phyloP scores from a whole-genome alignment of 2,329 filamentous ascomycete species.

The Ophiostoma quercus region DNA sequence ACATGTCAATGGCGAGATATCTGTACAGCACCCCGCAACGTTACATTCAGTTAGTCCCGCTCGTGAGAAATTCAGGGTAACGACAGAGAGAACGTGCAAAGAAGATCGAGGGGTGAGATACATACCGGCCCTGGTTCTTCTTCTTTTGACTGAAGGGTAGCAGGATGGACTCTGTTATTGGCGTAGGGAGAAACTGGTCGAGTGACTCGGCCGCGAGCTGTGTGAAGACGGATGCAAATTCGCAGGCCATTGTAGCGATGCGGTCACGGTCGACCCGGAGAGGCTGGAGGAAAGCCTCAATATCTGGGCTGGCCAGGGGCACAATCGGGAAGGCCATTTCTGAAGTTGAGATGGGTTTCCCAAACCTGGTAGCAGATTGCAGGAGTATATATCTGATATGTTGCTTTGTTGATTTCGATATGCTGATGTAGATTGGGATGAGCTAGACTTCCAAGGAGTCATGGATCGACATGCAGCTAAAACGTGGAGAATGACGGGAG shows the following conservation, averaged over 20 bases:
- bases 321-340: background rate
- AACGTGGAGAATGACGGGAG: background rate
- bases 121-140: slow-evolving; percentile 46
- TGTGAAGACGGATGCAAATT: slow-evolving; percentile 45
- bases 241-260: slow-evolving; percentile 44
- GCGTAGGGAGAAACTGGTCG: slow-evolving; percentile 56
- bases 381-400: background rate
- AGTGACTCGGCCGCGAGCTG: slow-evolving; percentile 48
- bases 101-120: slow-evolving; percentile 21
- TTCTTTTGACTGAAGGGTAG: slow-evolving; percentile 38
- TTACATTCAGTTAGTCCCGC: slow-evolving; percentile 23
- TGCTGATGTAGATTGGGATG: background rate
- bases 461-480: slow-evolving; percentile 13
- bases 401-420: background rate
- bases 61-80: background rate
- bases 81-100: background rate
- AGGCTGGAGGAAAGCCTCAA: slow-evolving; percentile 47
- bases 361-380: background rate
- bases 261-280: slow-evolving; percentile 45
- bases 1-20: slow-evolving; percentile 62
- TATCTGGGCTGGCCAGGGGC: slow-evolving; percentile 4
- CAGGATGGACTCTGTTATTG: slow-evolving; percentile 56
- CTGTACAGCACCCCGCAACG: slow-evolving; percentile 35
- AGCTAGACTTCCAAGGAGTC: slow-evolving; percentile 7
- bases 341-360: background rate